phyloP scores from a whole-genome alignment of 2,329 filamentous ascomycete genomes.

The Aplosporella prunicola region DNA sequence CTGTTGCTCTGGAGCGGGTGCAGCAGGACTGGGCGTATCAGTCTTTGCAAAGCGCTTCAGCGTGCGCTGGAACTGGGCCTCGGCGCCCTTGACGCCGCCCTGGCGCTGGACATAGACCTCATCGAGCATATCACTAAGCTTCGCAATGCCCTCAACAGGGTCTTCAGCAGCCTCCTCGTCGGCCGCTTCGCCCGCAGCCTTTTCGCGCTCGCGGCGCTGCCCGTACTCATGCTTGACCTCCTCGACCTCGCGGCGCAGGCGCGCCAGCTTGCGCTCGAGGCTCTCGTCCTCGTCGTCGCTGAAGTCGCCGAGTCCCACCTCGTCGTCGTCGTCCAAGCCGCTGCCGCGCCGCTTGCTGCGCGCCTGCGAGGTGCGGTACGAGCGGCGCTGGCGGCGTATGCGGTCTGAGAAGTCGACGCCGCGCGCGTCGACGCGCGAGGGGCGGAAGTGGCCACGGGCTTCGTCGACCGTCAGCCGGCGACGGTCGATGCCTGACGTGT shows the following conservation, averaged over 20 bases:
- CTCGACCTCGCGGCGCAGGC: conserved; percentile 73
- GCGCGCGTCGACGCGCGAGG: conserved; percentile 63
- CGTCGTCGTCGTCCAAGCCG: conserved; percentile 46
- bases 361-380: conserved; percentile 66
- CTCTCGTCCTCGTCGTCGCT: conserved; percentile 74
- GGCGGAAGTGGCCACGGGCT: conserved; percentile 71
- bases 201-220: conserved; percentile 23
- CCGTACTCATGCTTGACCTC: conserved; percentile 50
- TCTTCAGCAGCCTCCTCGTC: conserved; percentile 32
- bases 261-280: conserved; percentile 67
- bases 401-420: conserved; percentile 86
- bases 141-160: conserved; percentile 50
- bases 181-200: conserved; percentile 27
- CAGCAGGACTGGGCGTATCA: neutral
- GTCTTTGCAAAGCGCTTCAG: conserved; percentile 24
- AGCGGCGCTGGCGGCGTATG: conserved; percentile 66
- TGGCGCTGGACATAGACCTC: conserved; percentile 43
- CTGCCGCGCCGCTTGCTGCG: conserved; percentile 46
- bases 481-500: conserved; percentile 52
- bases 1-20: too few species aligned
- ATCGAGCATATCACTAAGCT: conserved; percentile 64
- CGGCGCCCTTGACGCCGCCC: conserved; percentile 26
- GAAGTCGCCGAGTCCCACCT: conserved; percentile 54
- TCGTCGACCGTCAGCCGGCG: conserved; percentile 66
- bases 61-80: conserved; percentile 26